Base-by-base conservation (phyloP, 2,329 filamentous ascomycete genomes). In the Nakataea oryzae region DNA sequence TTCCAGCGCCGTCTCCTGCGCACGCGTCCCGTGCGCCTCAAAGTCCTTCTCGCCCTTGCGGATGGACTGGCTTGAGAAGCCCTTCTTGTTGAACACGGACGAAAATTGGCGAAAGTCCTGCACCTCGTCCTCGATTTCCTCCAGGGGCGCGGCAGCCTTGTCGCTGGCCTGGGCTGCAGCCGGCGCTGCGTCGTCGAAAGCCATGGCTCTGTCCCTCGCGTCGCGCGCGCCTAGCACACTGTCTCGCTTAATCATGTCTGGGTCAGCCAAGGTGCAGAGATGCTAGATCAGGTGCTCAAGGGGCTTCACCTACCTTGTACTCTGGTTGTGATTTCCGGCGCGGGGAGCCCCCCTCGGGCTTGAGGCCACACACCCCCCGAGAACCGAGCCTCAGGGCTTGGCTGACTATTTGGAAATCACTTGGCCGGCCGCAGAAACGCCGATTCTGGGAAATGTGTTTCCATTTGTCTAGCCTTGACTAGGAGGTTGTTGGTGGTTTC, bases 31-130 rank as follows among this genome's bases (percentile, higher is more conserved):
- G 75, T 97, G 92, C 30, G 90, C 87, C 76, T 97, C 95, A 73
- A 97, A 99, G 76, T 99, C 95, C 74, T 99, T 99, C 73, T 96
- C 92, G 64, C 95, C 95, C 66, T 92, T 91, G 67, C 93, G 92
- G 47, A 96, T 91, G 13, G 93, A 82, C 68, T 86, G 85, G 60
- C 79, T 74, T 11, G 81, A 81, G 56, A 80, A 74, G 58, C 78
- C 75, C 61, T 77, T 75, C 69, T 83, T 82, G 64, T 76, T 72
- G 65, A 81, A 79, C 65, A 83, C 74, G 32, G 81, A 76, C 3
- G 78, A 76, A 65, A 87, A 86, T 65, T 93, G 87, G 66, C 90
- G 87, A 74, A 93, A 97, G 75, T 97, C 93, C 70, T 93, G 91
- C 47, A 71, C 69, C 30, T 70, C 65, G 34, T 64, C 50, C 8